phyloP scores from a whole-genome alignment of 1,284 basidiomycete genomes.

The Ustilago cynodontis region DNA sequence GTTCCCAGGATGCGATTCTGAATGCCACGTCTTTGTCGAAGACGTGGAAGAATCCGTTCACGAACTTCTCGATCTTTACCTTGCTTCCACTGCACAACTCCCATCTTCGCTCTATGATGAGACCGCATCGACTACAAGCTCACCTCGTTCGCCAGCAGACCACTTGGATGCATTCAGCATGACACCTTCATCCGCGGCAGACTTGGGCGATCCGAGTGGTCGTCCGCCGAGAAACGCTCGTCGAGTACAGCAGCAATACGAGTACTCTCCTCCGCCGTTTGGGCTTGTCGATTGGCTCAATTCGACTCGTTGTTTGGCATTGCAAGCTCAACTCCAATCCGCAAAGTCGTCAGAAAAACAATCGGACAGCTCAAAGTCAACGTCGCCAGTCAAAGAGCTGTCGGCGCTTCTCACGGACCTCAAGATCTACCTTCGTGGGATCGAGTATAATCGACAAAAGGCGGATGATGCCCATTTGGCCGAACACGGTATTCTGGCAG shows the following conservation, averaged over 20 bases:
- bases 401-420: slow-evolving; percentile 44
- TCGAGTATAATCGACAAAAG: slow-evolving; percentile 49
- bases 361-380: slow-evolving; percentile 13
- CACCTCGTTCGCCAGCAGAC: slow-evolving; percentile 49
- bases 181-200: slow-evolving; percentile 32
- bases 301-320: slow-evolving; percentile 20
- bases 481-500: slow-evolving; percentile 6
- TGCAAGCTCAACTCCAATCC: slow-evolving; percentile 8
- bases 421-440: slow-evolving; percentile 51
- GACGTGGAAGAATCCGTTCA: slow-evolving; percentile 56
- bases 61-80: slow-evolving; percentile 54
- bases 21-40: slow-evolving; percentile 28
- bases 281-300: slow-evolving; percentile 52
- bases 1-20: slow-evolving; percentile 22
- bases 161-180: slow-evolving; percentile 22
- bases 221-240: slow-evolving; percentile 6
- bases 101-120: slow-evolving; percentile 42
- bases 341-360: not conserved
- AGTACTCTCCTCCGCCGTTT: slow-evolving; percentile 52
- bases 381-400: slow-evolving; percentile 31
- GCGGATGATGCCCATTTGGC: slow-evolving; percentile 33
- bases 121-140: slow-evolving; percentile 29
- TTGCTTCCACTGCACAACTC: slow-evolving; percentile 28
- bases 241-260: slow-evolving; percentile 43
- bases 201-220: slow-evolving; percentile 12